These are phyloP conservation scores for Schizopora paradoxa DNA, from an alignment of 1,284 basidiomycete species.

Conservation along the genomic window DNA sequence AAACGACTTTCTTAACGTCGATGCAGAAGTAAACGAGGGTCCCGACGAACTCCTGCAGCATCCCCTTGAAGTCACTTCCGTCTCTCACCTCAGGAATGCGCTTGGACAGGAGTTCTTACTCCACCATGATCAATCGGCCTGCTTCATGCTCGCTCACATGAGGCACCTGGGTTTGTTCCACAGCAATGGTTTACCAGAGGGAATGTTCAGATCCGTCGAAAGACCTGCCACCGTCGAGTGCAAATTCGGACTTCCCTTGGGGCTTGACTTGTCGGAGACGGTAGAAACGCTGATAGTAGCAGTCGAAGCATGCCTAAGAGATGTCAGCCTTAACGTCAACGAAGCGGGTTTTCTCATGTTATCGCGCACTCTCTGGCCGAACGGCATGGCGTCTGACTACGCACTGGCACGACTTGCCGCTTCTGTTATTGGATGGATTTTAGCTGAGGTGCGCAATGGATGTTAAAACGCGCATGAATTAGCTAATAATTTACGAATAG, in stretches of 20 bases:
- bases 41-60: conserved; percentile 31
- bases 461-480: background rate
- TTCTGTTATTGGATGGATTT: conserved; percentile 24
- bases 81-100: conserved; percentile 56
- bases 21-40: conserved; percentile 22
- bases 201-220: conserved; percentile 33
- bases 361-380: conserved; percentile 64
- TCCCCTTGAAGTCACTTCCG: conserved; percentile 52
- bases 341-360: conserved; percentile 68
- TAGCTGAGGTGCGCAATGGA: conserved; percentile 16
- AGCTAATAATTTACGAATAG: conserved; percentile 29
- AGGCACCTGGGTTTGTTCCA: conserved; percentile 57
- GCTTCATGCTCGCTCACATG: conserved; percentile 53
- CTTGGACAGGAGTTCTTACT: conserved; percentile 58
- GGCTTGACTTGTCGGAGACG: conserved; percentile 63
- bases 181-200: conserved; percentile 34
- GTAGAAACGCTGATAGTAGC: conserved; percentile 68
- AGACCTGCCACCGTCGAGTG: conserved; percentile 35
- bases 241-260: conserved; percentile 60
- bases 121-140: conserved; percentile 45
- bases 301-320: conserved; percentile 65
- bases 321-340: conserved; percentile 67
- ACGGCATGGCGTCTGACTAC: conserved; percentile 64
- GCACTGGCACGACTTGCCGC: conserved; percentile 33
- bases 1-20: conserved; percentile 44